Evolutionary conservation across 2,329 filamentous ascomycete species (phyloP).

Genomic region (Fusarium floridanum): DNA sequence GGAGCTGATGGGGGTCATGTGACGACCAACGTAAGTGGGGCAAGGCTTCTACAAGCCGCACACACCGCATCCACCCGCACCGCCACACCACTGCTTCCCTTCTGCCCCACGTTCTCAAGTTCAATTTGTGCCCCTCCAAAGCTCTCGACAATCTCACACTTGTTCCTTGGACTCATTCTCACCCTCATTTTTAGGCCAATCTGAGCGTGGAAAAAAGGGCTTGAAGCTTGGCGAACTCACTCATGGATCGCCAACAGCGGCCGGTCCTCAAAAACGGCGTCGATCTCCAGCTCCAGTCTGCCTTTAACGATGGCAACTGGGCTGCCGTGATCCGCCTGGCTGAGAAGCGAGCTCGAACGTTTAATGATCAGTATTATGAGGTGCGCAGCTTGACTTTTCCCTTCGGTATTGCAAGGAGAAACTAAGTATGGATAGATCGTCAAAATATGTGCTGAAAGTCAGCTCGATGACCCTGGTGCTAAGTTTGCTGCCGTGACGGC

Average conservation of each 20-base stretch:
- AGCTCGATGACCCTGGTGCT: slow-evolving; percentile 63
- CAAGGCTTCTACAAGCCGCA: slow-evolving; percentile 24
- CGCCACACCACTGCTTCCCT: slow-evolving; percentile 9
- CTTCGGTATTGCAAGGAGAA: neutral
- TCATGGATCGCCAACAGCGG: slow-evolving; percentile 52
- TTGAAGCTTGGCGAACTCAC: slow-evolving; percentile 37
- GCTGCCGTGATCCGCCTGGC: slow-evolving; percentile 63
- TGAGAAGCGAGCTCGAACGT: slow-evolving; percentile 62
- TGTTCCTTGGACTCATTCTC: slow-evolving; percentile 13
- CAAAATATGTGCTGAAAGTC: slow-evolving; percentile 64
- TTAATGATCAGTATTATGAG: slow-evolving; percentile 69
- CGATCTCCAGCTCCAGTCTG: slow-evolving; percentile 67
- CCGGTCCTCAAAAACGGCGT: slow-evolving; percentile 62
- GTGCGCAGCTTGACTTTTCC: slow-evolving; percentile 50
- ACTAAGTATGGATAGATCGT: slow-evolving; percentile 53
- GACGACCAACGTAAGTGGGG: slow-evolving; percentile 5
- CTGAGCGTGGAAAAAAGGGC: slow-evolving; percentile 18
- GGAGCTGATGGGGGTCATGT: neutral
- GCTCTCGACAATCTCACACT: slow-evolving; percentile 31
- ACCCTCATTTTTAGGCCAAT: slow-evolving; percentile 23
- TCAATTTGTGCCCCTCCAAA: slow-evolving; percentile 43
- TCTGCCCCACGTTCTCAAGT: slow-evolving; percentile 29
- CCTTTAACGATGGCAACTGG: slow-evolving; percentile 69
- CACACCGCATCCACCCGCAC: slow-evolving; percentile 9
- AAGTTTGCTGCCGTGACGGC: slow-evolving; percentile 59